A percentile compares a stretch with the other conserved stretches of the same genome.
Conservation (phyloP, 345 rosid genomes). For the Erodium maritimum region DNA sequence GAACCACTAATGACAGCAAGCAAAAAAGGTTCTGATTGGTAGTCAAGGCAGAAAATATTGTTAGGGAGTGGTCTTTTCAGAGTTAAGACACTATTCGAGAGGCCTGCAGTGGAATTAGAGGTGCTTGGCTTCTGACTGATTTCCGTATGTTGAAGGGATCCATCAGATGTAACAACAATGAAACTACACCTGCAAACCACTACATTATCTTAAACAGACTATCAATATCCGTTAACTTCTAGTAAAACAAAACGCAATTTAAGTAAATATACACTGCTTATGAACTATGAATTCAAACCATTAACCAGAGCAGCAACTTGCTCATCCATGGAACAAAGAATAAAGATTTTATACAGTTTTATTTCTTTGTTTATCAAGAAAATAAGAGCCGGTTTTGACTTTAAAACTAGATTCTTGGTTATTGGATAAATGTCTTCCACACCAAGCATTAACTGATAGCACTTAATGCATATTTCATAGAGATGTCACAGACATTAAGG, state of each 20-base stretch:
- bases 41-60: constrained; percentile 62
- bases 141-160: constrained; percentile 55
- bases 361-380: not conserved
- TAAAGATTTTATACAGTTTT: too few species aligned
- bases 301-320: not conserved
- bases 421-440: not conserved
- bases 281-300: too few species aligned
- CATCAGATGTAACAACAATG: constrained; percentile 56
- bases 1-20: constrained; percentile 49
- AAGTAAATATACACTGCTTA: too few species aligned
- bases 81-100: constrained; percentile 25
- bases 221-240: not conserved
- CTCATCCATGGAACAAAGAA: not conserved
- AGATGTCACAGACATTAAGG: not conserved
- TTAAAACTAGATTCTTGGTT: not conserved
- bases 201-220: constrained; percentile 10
- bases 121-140: constrained; percentile 55
- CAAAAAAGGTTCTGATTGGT: constrained; percentile 47
- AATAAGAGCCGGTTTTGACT: not conserved
- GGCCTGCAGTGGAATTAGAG: constrained; percentile 33
- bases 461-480: not conserved
- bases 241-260: not conserved
- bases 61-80: constrained; percentile 46
- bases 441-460: not conserved
- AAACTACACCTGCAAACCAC: constrained; percentile 58